Evolutionary conservation across 306 rosid species (phyloP), one percentile per base, ranked within the genome.

Genomic region (Clitoria ternatea): DNA sequence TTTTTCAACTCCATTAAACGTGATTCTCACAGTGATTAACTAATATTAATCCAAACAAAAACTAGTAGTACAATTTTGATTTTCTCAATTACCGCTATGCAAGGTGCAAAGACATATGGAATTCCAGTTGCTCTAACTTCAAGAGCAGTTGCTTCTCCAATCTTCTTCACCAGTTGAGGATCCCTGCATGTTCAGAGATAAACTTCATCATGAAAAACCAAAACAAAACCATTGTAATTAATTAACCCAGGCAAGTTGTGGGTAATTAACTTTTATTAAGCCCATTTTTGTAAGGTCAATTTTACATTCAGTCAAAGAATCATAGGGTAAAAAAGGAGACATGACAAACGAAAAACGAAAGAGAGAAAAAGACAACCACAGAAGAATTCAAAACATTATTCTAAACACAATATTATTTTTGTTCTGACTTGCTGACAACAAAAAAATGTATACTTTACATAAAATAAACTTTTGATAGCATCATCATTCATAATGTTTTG

Each of bases 121-220:
- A 80, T 80, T 53, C 83, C 83, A 10, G 83, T 80, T 7, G 83
- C 80, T 39, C 83, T 71, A 18, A 68, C 73, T 80, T 80, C 83
- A 53, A 74, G 80, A 19, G 83, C 83, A 42, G 83, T 80, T 40
- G 83, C 83, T 5, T 14, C 80, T 61, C 83, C 83, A 53, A 80
- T 80, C 18, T 24, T 49, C 73, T 27, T 80, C 24, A 61, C 77
- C 27, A 80, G 80, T 26, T 53, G 54, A 35, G 84, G 80, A 20
- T 80, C 84, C 56, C 84, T 80, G 35, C 10, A 9, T 37, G 22
- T 8, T 32, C 18, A 32, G 6, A 26, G 18, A 6, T 30, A 63
- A 17, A 36, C 29, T 14, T 6, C 23, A 29, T 39, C 32, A 35
- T 35, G 8, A 35, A n/a, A n/a, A n/a, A n/a, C n/a, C n/a, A n/a